Conservation (phyloP, 164 flowering plant species). For the Stephania yunnanensis region DNA sequence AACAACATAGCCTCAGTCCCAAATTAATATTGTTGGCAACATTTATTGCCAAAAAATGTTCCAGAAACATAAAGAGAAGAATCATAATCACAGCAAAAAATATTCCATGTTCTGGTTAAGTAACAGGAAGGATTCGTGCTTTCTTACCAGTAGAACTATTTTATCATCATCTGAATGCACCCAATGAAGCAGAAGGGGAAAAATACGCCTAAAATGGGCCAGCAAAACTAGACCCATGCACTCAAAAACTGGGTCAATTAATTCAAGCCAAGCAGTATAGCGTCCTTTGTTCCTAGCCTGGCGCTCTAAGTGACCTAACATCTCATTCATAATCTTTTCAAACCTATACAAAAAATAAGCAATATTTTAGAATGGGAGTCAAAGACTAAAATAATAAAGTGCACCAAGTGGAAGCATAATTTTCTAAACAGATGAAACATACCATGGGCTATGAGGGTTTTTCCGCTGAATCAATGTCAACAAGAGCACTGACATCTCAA, state of each 20-base stretch:
- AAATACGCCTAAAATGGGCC: slow-evolving; percentile 80
- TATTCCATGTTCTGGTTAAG: neutral
- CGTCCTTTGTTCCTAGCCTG: slow-evolving; percentile 78
- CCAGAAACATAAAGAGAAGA: neutral
- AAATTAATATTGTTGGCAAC: neutral
- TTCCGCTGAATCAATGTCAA: slow-evolving; percentile 40
- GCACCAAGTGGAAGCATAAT: neutral
- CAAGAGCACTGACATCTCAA: slow-evolving; percentile 83
- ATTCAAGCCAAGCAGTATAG: slow-evolving; percentile 67
- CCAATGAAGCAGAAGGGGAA: slow-evolving; percentile 88
- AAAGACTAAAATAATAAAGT: neutral
- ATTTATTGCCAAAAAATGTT: neutral
- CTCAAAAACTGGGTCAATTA: slow-evolving; percentile 58
- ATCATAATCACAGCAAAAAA: neutral
- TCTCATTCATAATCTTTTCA: slow-evolving; percentile 78
- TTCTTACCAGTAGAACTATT: slow-evolving; percentile 70
- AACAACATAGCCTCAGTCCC: no score
- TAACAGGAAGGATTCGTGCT: neutral
- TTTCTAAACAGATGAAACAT: slow-evolving; percentile 10
- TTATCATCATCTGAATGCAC: slow-evolving; percentile 90
- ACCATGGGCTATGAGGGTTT: slow-evolving; percentile 92
- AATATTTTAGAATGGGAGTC: neutral
- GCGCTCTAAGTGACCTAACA: slow-evolving; percentile 89
- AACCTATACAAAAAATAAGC: slow-evolving; percentile 41
- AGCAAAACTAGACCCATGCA: slow-evolving; percentile 65